phyloP scores from a whole-genome alignment of 768 basidiomycete genomes.

The Leucosporidium creatinivorum region DNA sequence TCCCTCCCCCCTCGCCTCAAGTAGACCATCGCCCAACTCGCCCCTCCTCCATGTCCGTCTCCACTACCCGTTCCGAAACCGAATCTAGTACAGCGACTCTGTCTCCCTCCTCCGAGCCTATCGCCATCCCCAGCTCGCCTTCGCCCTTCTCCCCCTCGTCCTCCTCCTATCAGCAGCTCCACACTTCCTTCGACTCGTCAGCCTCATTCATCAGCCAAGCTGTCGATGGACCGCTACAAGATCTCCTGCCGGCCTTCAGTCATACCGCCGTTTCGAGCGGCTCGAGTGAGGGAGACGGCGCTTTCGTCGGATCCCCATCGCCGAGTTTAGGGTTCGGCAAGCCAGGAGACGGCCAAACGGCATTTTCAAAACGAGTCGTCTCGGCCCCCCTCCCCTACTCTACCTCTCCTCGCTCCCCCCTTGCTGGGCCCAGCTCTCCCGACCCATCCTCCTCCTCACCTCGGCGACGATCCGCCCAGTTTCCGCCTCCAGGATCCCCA shows the following conservation, averaged over 20 bases:
- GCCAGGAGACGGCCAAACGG: not conserved
- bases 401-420: slow-evolving; percentile 8
- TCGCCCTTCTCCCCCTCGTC: not conserved
- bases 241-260: slow-evolving; percentile 9
- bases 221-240: slow-evolving; percentile 10
- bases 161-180: not conserved
- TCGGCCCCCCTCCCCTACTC: not conserved
- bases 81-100: too few species aligned
- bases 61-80: not conserved
- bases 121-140: not conserved
- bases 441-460: not conserved
- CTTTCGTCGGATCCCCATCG: not conserved
- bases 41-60: not conserved
- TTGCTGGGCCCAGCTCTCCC: not conserved
- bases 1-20: not conserved
- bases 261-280: not conserved
- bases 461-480: not conserved
- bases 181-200: not conserved
- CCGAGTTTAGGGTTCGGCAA: not conserved
- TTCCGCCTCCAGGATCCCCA: not conserved
- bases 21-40: not conserved
- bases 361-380: not conserved
- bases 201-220: not conserved
- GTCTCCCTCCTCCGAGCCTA: not conserved
- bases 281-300: slow-evolving; percentile 2